Conservation (phyloP, 2,329 filamentous ascomycete genomes). For the Geosmithia flava region DNA sequence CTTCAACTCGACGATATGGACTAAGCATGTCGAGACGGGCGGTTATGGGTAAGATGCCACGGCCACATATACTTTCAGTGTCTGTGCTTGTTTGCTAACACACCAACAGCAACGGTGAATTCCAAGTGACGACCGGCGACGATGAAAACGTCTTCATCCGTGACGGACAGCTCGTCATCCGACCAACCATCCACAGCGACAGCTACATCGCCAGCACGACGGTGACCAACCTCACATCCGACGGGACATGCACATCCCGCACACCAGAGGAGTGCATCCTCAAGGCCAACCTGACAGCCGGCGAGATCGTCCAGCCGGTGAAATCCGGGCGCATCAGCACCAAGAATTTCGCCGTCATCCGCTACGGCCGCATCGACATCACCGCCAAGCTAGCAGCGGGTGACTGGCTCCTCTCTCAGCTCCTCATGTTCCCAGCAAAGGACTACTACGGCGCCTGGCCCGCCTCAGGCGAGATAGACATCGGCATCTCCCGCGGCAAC, state of each 20-base stretch:
- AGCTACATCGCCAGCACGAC: neutral
- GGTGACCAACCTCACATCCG: neutral
- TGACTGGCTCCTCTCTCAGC: constrained; percentile 41
- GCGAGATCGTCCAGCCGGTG: constrained; percentile 35
- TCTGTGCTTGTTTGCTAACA: neutral
- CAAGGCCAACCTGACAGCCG: constrained; percentile 7
- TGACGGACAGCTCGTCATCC: neutral
- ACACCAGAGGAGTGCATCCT: neutral
- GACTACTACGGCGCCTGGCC: constrained; percentile 35
- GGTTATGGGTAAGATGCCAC: neutral
- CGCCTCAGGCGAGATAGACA: constrained; percentile 39
- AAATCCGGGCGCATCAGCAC: constrained; percentile 35
- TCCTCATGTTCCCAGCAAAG: constrained; percentile 14
- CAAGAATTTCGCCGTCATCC: constrained; percentile 27
- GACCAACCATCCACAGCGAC: neutral
- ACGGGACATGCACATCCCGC: neutral
- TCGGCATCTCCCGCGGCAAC: constrained; percentile 36
- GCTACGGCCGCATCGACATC: constrained; percentile 39
- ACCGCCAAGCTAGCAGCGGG: constrained; percentile 37
- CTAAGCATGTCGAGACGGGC: neutral
- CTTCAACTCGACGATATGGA: neutral
- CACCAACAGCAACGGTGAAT: neutral
- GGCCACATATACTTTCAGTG: too few relatives aligned
- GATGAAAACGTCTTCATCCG: neutral
- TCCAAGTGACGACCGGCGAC: neutral